Base-by-base conservation (phyloP, 495 filamentous ascomycete species). In the Podospora appendiculata region DNA sequence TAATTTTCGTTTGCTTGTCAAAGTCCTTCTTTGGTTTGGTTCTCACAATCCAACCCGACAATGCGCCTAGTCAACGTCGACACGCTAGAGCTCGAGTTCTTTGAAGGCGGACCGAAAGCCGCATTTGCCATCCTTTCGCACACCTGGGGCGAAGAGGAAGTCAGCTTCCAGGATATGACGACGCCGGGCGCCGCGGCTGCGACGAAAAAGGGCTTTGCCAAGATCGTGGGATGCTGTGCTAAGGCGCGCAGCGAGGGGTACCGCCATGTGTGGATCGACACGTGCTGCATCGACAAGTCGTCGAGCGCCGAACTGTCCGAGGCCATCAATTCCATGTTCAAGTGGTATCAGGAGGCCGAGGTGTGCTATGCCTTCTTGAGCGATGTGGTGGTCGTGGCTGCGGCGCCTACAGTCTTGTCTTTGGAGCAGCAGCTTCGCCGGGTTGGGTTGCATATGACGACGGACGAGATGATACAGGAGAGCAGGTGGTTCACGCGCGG, bases 231-330 rank as follows among this genome's bases (percentile, higher is more conserved):
- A 9, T 62, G 63, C 50, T 72, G 70, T 49, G 47, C 55, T 1
- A 53, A 56, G 8, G 70, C 67, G 0, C 39, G 18, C 0, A 17
- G 34, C 0, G 32, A 68, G 17, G 50, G 53, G 0, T 53, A 56
- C 35, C 10, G 57, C 10, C 70, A 66, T 58, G 59, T 60, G 19
- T 75, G 70, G 71, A 57, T 75, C 10, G 71, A 75, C 44, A 71
- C 70, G 7, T 71, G 67, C 36, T 75, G 70, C 45, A 75, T 74
- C 55, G 65, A 74, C 45, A 74, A 73, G 32, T 54, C 51, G 67
- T 66, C 8, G 70, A 75, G 48, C 61, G 52, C 69, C 64, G 25
- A 72, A 75, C 41, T 78, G 36, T 38, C 36, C 36, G 36, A 38
- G 36, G 36, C 36, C 36, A 38, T 38, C 36, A 38, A 76, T 40